Base-by-base conservation (phyloP, 2,329 filamentous ascomycete species). In the Talaromyces pinophilus region DNA sequence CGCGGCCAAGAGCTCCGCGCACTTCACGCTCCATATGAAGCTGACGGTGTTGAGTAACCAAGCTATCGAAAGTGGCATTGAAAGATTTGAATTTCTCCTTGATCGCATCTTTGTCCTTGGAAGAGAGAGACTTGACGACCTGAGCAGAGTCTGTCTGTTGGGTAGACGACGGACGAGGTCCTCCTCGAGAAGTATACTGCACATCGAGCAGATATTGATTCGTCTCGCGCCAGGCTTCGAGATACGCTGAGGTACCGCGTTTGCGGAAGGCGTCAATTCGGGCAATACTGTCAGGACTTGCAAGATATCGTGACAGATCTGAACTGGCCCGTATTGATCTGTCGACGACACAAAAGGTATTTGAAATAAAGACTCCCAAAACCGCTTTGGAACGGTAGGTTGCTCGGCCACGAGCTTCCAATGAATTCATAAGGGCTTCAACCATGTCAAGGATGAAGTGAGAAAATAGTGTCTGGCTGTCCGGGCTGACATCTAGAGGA, bases 81-180 rank as follows among this genome's bases (percentile, higher is more conserved):
- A 99, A 99, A 50, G 88, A 87, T 72, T 91, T 88, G 79, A 97
- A 99, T 79, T 98, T 98, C 78, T 92, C 89, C 80, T 99, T 99
- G 80, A 98, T 96, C 66, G 89, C 90, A 76, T 99, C 95, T 78
- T 94, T 96, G 75, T 99, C 95, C 77, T 97, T 97, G 73, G 90
- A 92, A 55, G 87, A 88, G 2, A 98, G 83, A 0, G 87, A 87
- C 78, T 96, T 97, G 67, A 98, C 84, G 66, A 97, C 91, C 0
- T 90, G 90, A 17, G 89, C 88, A 1, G 92, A 95, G 77, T 97
- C 93, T 57, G 89, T 83, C 25, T 72, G 81, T 66, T 76, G 78
- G 8, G 89, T 87, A 2, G 91, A 93, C 0, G 88, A 85, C 15
- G 93, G 92, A 19, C 93, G 88, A 61, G 87, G 80, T 28, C 83